phyloP scores from a whole-genome alignment of 441 rosid species.

The Corymbia citriodora region DNA sequence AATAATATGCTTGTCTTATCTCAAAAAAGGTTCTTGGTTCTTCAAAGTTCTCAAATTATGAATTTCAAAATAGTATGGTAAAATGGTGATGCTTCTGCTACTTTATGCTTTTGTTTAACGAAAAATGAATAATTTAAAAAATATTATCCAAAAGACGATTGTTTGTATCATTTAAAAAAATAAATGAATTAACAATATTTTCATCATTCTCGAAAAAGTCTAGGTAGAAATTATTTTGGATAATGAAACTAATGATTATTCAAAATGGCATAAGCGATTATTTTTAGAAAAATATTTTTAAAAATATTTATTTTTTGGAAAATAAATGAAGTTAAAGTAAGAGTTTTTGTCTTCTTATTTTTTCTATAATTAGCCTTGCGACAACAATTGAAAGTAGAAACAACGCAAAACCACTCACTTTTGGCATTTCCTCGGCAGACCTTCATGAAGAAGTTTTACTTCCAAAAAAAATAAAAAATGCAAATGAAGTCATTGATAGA shows the following conservation, averaged over 20 bases:
- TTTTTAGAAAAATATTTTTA: neutral
- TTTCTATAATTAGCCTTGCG: neutral
- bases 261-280: rapidly evolving
- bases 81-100: neutral
- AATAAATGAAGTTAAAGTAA: neutral
- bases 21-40: neutral
- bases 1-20: neutral
- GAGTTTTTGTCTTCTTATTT: neutral
- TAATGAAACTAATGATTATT: neutral
- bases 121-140: neutral
- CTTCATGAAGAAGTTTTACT: neutral
- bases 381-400: neutral
- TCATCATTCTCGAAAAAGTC: rapidly evolving
- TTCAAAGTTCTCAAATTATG: neutral
- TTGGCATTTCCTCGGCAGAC: neutral
- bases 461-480: neutral
- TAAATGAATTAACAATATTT: rapidly evolving
- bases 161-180: rapidly evolving
- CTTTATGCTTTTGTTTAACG: neutral
- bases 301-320: rapidly evolving
- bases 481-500: neutral
- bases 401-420: neutral
- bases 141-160: no score
- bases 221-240: no score
- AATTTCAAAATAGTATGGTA: neutral